phyloP scores from a whole-genome alignment of 331 rosid genomes.

The Telfairia occidentalis region DNA sequence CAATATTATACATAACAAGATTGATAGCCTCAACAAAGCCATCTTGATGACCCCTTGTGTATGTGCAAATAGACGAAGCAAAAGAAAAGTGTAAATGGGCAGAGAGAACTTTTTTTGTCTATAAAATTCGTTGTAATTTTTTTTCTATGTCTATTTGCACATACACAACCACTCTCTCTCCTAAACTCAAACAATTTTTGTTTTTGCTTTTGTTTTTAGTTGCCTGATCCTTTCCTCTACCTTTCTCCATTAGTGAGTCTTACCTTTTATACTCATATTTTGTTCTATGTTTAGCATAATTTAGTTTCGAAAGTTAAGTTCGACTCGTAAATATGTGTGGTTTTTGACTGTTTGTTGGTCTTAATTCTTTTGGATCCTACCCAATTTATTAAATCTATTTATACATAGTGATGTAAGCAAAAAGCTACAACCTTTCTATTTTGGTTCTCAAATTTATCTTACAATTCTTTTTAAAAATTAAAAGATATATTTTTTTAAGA shows the following conservation, averaged over 20 bases:
- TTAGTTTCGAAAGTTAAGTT: not conserved
- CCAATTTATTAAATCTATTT: not conserved
- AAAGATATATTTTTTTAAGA: too few relatives aligned
- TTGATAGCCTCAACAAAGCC: not conserved
- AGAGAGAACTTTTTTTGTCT: not conserved
- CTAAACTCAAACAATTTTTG: accelerated
- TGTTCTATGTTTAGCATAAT: not conserved
- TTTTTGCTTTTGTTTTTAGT: not conserved
- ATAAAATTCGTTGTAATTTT: not conserved
- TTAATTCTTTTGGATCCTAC: not conserved
- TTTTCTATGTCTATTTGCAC: not conserved
- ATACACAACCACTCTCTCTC: not conserved
- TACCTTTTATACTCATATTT: not conserved
- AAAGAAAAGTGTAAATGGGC: not conserved
- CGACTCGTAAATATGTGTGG: not conserved
- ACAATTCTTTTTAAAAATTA: too few relatives aligned
- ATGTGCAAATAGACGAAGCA: not conserved
- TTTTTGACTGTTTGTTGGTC: not conserved
- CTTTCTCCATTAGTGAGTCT: not conserved
- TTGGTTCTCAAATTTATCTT: too few relatives aligned
- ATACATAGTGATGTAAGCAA: not conserved
- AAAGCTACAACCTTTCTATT: not conserved
- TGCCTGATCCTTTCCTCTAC: not conserved
- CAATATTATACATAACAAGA: not conserved
- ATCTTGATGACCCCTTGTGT: not conserved